Conservation (phyloP, 1,139 yeast species). For the Saccharomyces hybrid region DNA sequence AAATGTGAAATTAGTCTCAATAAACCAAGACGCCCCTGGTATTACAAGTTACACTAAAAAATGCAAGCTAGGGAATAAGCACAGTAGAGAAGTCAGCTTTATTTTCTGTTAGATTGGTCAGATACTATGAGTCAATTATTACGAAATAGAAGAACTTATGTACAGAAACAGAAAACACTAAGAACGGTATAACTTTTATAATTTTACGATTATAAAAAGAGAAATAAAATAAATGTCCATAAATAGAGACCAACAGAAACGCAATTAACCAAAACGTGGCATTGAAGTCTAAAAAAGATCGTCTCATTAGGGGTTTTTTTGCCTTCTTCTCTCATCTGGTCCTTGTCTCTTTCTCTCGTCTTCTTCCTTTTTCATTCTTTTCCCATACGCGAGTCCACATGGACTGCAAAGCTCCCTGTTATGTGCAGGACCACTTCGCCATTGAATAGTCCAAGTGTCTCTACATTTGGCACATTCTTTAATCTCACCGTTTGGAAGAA, state of each 20-base stretch:
- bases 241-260: not conserved
- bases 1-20: not conserved
- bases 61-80: too few species aligned
- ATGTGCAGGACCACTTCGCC: not conserved
- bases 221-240: not conserved
- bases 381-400: not conserved
- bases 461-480: not conserved
- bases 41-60: too few species aligned
- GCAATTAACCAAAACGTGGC: not conserved
- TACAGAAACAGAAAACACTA: not conserved
- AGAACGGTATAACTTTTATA: not conserved
- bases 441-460: not conserved
- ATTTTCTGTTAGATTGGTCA: too few species aligned
- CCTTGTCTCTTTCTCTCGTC: not conserved
- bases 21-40: too few species aligned
- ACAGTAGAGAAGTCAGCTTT: too few species aligned
- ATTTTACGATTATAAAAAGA: not conserved
- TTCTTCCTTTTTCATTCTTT: not conserved
- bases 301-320: not conserved
- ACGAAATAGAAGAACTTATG: not conserved
- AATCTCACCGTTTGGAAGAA: not conserved
- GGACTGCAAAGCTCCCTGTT: not conserved
- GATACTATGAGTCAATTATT: not conserved
- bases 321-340: not conserved
- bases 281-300: not conserved